Base-by-base conservation (phyloP, 106 monocot genomes). In the Triglochin maritima region DNA sequence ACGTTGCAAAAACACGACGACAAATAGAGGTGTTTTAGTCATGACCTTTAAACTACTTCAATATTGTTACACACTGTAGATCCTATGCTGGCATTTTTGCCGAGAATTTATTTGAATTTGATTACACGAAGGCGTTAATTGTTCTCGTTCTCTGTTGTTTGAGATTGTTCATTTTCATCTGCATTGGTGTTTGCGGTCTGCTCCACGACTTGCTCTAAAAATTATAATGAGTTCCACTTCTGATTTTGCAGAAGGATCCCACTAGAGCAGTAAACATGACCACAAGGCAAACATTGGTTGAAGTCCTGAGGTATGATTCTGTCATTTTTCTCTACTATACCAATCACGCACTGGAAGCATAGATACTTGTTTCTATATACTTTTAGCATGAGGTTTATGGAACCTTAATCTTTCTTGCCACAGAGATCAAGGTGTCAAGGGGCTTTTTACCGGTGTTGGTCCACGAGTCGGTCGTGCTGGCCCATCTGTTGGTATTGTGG, bases 401-500 rank as follows among this genome's bases (percentile, higher is more conserved):
- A 52, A 52, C 11, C 9, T 52, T 8, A 11, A 8, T 52, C 11
- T 6, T 45, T 69, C 69, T 9, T 65, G 15, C 17, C 75, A 79
- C 87, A 95, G 95, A 71, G 80, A 77, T 71, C 81, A 87, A 64
- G 90, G 95, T 5, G 6, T 83, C 48, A 95, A 83, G 68, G 87
- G 87, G 17, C 81, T 95, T 15, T 95, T 95, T 64, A 88, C 78
- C 4, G 95, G 95, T 63, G 81, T 81, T 49, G 90, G 87, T 14
- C 95, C 95, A 3, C 87, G 95, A 49, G 95, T 96, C 44, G 95
- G 56, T 7, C 90, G 95, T 46, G 87, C 95, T 10, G 95, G 95
- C 3, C 95, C 95, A 50, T 96, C 95, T 9, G 95, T 96, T 46
- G 95, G 95, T 13, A 96, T 96, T 17, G 95, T 96, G 11, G 76